Evolutionary conservation across 192 early-diverging fungal genomes (phyloP), one percentile per base, ranked within the genome.

Genomic region (Mortierella alpina): DNA sequence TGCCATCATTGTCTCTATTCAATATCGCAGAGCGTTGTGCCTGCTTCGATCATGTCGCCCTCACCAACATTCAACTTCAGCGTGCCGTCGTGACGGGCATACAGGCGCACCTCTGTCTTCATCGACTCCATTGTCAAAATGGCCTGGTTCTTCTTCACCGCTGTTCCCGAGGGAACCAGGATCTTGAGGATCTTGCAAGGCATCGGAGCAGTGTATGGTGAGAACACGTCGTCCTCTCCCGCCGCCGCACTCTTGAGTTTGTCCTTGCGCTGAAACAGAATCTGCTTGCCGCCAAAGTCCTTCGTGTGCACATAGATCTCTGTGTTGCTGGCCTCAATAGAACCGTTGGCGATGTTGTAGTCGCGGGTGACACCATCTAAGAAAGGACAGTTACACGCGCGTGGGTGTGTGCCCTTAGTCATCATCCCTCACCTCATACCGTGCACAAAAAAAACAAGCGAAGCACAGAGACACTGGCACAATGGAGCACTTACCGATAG

Each of bases 91-190:
- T 88, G 86, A 49, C 85, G 83, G 39, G 84, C 82, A 55, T 85
- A 84, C 18, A 90, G 69, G 61, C 86, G 88, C 18, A 89, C 86
- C 63, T 90, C 89, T 13, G 87, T 90, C 72, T 91, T 91, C 89
- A 91, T 91, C 31, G 88, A 87, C 68, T 91, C 90, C 64, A 91
- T 86, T 7, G 89, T 90, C 66, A 91, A 69, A 44, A 91, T 73
- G 8, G 85, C 74, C 48, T 86, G 84, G 47, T 90, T 88, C 65
- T 89, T 89, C 62, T 83, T 88, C 18, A 90, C 87, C 7, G 55
- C 59, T 0, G 87, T 75, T 0, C 89, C 89, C 7, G 84, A 81
- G n/a, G 87, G 75, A 23, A 77, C 70, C 44, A 89, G 80, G 17
- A 90, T 75, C 79, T 86, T 86, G 59, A 90, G 84, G 47, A 90